Base-by-base conservation (phyloP, 768 basidiomycete species). In the Boletus insuetus region DNA sequence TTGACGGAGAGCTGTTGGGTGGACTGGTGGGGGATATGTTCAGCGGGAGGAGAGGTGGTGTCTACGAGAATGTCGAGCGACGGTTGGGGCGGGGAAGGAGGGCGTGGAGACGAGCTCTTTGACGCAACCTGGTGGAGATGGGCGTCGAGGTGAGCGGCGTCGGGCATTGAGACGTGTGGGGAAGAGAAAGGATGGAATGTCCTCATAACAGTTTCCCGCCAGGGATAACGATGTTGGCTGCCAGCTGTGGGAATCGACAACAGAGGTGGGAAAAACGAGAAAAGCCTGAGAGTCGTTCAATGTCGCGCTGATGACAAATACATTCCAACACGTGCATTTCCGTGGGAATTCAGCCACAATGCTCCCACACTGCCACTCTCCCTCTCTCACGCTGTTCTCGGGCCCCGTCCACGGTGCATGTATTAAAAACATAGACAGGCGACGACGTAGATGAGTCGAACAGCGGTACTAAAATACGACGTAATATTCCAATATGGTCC, bases 31-130 rank as follows among this genome's bases (percentile, higher is more conserved):
- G 66, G 45, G 59, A 61, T 67, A 64, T 58, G 63, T 50, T 56
- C 64, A 40, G 67, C 60, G 46, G 62, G 60, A 48, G 66, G 58
- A 40, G 61, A 63, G 38, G 65, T 56, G 44, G 69, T 43, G 58
- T 71, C 65, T 58, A 77, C 72, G 51, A 75, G 69, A 13, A 74
- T 55, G 62, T 67, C 77, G 72, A 69, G 74, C 64, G 64, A 76
- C 65, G 66, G 74, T 54, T 70, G 81, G 58, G 58, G 68, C 35
- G 63, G 71, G 45, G 65, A 79, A 64, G 69, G 78, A 67, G 73
- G 77, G 70, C 67, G 82, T 58, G 83, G 79, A 16, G 80, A 78
- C 61, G 84, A 69, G 52, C 67, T 71, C 59, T 67, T 70, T 63
- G 70, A 73, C 58, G 60, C 65, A 38, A 63, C 52, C 42, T 59